Evolutionary conservation across 23 red algal genomes (phyloP), one percentile per base, ranked within the genome.

Genomic region (Chondrus crispus): DNA sequence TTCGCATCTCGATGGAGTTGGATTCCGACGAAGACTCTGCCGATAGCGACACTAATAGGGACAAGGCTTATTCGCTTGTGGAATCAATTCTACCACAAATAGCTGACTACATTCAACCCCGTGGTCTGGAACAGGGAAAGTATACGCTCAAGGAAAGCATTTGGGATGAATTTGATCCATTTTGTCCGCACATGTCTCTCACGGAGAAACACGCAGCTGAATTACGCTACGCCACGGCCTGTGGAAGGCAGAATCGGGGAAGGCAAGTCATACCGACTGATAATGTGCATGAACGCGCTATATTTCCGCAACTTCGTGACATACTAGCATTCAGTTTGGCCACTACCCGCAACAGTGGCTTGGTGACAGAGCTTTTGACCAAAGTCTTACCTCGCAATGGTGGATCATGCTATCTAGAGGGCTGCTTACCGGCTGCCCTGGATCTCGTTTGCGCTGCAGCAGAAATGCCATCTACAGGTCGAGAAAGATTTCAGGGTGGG

Each of bases 81-180:
- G 62, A 79, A 62, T n/a, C n/a, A 29, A 66, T 89, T 32, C 57
- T 89, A 37, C 36, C 26, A 11, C 45, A 30, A 32, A 85, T 96
- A 46, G 95, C 73, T 0, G 43, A 53, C 5, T 96, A 93, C 33
- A 30, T 85, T 41, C 57, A 80, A 12, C 95, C 95, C 19, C 72
- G 55, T 45, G 82, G 69, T 37, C 88, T 96, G 88, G 82, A 96
- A 81, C 95, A 96, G 41, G 95, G 95, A 18, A 47, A 40, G 30
- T 96, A 96, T 64, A 60, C 32, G 5, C 60, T 96, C 9, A 84
- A 75, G 37, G 81, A 80, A 32, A 68, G 51, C 11, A 46, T 79
- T 9, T 96, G 95, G 95, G 19, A 45, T 52, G 62, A 86, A 54
- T 96, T 89, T 75, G 95, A 96, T 81, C 95, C 95, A 32, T 96